Evolutionary conservation across 2,329 filamentous ascomycete genomes (phyloP), one percentile per base, ranked within the genome.

Genomic region (Gnomoniopsis sp.): DNA sequence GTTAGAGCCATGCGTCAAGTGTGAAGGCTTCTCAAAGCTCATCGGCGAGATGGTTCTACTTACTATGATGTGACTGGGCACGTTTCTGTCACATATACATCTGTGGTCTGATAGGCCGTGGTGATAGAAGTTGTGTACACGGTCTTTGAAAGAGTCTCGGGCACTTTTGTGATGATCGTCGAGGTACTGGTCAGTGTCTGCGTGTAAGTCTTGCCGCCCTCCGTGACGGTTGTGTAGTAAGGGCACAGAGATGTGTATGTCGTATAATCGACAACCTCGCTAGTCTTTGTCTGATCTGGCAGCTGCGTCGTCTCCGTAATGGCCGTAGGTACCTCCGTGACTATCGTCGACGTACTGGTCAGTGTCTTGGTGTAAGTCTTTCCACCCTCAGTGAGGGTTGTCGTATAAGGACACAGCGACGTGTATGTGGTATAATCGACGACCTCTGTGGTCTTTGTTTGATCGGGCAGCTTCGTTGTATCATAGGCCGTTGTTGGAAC

Each of bases 61-160:
- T 30, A 30, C 26, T 75, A 74, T 53, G 69, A 69, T 53, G 70
- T 74, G 52, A 73, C 75, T 8, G 74, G 72, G 64, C 66, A 72
- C 14, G 75, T 74, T 47, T 75, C 71, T 22, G 72, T 74, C 53
- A 70, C 65, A 55, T 72, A 72, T n/a, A 77, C 70, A 38, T 74
- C 67, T 6, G 72, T 74, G 12, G 68, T 73, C 58, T 65, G 65
- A 26, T 69, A 62, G 21, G 67, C 65, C 2, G 74, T 76, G 6
- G 68, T 70, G n/a, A 69, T 55, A 4, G 57, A 59, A 2, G 71
- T 74, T 10, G 72, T 74, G 63, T 74, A 73, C 38, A 73, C 69
- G 11, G 60, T 61, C 34, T 54, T 46, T 15, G 55, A 8, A n/a
- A 62, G 62, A 49, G 43, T 51, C 8, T 54, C 49, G 15, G 60